Conservation (phyloP, 23 red algal genomes). For the Chondrus crispus region DNA sequence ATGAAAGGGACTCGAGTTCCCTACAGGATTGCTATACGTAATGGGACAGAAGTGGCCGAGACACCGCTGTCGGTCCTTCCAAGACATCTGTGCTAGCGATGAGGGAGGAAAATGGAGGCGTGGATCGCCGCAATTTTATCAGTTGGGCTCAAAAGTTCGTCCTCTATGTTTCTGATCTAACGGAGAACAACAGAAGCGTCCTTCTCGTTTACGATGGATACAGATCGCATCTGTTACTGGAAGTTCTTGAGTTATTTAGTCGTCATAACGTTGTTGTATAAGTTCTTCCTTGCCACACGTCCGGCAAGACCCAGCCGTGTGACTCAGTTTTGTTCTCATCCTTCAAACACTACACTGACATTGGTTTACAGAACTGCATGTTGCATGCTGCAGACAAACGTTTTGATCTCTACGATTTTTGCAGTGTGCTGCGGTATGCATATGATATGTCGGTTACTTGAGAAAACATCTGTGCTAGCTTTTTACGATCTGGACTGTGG, state of each 20-base stretch:
- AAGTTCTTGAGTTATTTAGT: not conserved
- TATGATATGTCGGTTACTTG: not conserved
- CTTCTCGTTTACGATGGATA: slow-evolving; percentile 34
- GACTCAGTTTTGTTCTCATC: slow-evolving; percentile 3
- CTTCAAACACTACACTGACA: not conserved
- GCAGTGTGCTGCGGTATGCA: not conserved
- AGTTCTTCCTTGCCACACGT: not conserved
- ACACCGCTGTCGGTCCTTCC: not conserved
- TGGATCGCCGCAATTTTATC: not conserved
- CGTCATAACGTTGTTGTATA: slow-evolving; percentile 5
- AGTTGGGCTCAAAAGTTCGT: slow-evolving; percentile 12
- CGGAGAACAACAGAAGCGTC: not conserved
- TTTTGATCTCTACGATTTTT: not conserved
- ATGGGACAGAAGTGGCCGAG: not conserved
- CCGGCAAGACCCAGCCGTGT: slow-evolving; percentile 20
- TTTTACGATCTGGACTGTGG: not conserved
- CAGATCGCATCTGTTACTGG: not conserved
- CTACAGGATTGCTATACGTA: not conserved
- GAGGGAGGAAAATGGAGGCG: not conserved
- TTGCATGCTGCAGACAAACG: not conserved
- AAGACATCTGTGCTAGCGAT: not conserved
- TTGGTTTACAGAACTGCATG: not conserved
- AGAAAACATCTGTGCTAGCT: not conserved
- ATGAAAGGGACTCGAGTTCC: not conserved
- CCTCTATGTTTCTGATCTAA: not conserved